Base-by-base conservation (phyloP, 345 rosid species). In the Carallia pectinifolia region DNA sequence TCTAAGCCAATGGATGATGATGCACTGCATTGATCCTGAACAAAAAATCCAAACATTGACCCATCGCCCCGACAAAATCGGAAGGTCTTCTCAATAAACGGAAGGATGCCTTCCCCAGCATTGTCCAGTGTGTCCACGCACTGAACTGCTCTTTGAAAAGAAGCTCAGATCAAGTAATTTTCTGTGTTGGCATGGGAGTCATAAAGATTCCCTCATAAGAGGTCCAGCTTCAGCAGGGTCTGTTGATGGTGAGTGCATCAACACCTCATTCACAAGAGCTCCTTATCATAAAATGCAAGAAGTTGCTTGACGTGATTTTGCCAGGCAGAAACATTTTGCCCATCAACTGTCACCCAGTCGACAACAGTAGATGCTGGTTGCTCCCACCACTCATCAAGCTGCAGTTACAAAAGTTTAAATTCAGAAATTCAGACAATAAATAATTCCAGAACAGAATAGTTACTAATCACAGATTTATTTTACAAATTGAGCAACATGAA, bases 331-430 rank as follows among this genome's bases (percentile, higher is more conserved):
- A 91, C 96, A 55, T 72, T 87, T 70, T 93, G 90, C 64, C 97
- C 94, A 71, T 89, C 97, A 61, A 93, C 93, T 48, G 88, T 68
- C 34, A 87, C 91, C 97, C 97, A 91, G 79, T 93, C 97, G 27
- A 91, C 96, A 66, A 86, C 86, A 17, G 96, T 85, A 40, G 97
- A 83, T 47, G 98, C 98, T 8, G 98, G 98, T 71, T 91, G 98
- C 80, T 91, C 94, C 97, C 97, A 93, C 92, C 98, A 93, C 71
- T 89, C 96, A 30, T 91, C 88, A 37, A 93, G 84, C 98, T 89
- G 88, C 85, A 77, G 69, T 72, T 53, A 2, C 55, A 60, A 58
- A 62, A 17, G 38, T 62, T n/a, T n/a, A n/a, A n/a, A n/a, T n/a
- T n/a, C n/a, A n/a, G 65, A 33, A 53, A 58, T 62, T 66, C 16